Evolutionary conservation across 495 filamentous ascomycete genomes (phyloP).

Genomic region (Sabuloglossum arenarium): DNA sequence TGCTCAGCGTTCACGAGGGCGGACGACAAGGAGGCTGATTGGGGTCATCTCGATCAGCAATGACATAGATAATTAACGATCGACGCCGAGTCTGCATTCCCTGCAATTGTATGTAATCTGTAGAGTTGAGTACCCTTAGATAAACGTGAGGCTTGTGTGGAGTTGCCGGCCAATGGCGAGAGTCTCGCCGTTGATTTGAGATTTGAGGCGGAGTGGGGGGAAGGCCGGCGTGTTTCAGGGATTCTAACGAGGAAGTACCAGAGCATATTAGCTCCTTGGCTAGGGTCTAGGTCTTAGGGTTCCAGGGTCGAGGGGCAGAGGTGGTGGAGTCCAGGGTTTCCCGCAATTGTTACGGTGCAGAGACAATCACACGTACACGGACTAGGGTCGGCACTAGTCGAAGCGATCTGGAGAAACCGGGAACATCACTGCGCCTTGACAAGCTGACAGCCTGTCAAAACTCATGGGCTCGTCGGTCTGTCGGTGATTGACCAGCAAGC

Average conservation of each 20-base stretch:
- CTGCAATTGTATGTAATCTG: too few relatives aligned
- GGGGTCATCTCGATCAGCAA: not conserved
- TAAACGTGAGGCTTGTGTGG: too few relatives aligned
- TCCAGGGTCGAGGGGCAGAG: not conserved
- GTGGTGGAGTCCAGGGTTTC: not conserved
- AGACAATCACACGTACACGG: too few relatives aligned
- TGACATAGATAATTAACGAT: not conserved
- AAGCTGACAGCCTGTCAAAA: slow-evolving; percentile 2
- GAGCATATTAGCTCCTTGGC: too few relatives aligned
- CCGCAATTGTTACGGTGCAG: too few relatives aligned
- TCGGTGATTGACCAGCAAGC: not conserved
- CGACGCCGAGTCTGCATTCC: not conserved
- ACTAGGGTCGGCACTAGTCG: not conserved
- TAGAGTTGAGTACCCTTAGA: too few relatives aligned
- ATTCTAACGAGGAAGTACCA: too few relatives aligned
- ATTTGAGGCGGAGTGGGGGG: not conserved
- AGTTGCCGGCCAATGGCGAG: not conserved
- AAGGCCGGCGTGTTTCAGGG: not conserved
- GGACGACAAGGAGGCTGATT: not conserved
- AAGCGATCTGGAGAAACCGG: slow-evolving; percentile 2
- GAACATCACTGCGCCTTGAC: not conserved
- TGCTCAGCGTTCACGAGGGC: not conserved
- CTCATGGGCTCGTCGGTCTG: not conserved
- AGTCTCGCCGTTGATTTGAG: not conserved
- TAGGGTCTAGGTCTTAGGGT: too few relatives aligned